These are phyloP conservation scores for Brassica juncea DNA, from an alignment of 345 rosid genomes.

Conservation along the genomic window DNA sequence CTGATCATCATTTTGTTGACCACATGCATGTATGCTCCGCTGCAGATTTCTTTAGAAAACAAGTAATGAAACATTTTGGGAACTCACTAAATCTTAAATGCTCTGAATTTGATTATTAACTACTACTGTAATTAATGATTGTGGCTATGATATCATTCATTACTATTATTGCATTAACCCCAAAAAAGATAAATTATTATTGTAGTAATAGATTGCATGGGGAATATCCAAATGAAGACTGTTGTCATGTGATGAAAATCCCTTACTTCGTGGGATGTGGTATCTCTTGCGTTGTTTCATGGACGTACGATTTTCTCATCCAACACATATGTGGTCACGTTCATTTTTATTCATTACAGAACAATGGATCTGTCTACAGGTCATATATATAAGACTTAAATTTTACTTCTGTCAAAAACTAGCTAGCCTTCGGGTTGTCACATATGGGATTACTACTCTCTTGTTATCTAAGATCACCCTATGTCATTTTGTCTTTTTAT, in stretches of 20 bases:
- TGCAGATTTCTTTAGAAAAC: background rate
- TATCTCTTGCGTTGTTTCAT: slow-evolving; percentile 26
- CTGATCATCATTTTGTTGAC: background rate
- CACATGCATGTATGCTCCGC: slow-evolving; percentile 14
- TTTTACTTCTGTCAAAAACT: background rate
- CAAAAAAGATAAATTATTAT: background rate
- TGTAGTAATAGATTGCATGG: slow-evolving; percentile 29
- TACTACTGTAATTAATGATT: slow-evolving; percentile 14
- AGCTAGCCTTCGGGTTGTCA: background rate
- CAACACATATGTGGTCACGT: slow-evolving; percentile 9
- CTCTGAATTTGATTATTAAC: background rate
- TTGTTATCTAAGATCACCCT: background rate
- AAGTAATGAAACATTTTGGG: slow-evolving; percentile 31
- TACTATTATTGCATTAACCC: background rate
- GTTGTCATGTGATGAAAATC: slow-evolving; percentile 36
- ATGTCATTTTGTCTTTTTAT: background rate
- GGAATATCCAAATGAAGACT: slow-evolving; percentile 30
- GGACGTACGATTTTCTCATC: slow-evolving; percentile 18
- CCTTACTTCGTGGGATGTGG: slow-evolving; percentile 24
- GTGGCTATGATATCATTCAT: slow-evolving; percentile 21
- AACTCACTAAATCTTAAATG: slow-evolving; percentile 10
- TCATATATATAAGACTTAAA: background rate
- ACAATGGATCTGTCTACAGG: background rate
- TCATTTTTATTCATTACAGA: slow-evolving; percentile 1
- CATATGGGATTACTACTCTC: background rate